Evolutionary conservation across 2,329 filamentous ascomycete genomes (phyloP).

Genomic region (Akanthomyces uredinophilus): DNA sequence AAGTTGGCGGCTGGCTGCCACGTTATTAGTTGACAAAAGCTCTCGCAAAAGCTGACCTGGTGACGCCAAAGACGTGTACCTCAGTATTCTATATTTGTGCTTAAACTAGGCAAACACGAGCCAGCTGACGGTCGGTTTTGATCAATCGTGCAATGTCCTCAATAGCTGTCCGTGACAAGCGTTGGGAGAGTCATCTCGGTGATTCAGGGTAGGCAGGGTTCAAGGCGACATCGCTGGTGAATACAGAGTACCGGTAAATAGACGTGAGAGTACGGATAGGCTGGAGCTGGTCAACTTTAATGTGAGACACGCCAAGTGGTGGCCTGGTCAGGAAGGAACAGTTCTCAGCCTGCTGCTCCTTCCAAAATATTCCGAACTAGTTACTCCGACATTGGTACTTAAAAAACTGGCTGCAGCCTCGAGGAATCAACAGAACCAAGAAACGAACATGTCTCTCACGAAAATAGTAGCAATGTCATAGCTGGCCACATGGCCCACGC

Average conservation of each 20-base stretch:
- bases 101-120: neutral
- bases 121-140: too few species aligned
- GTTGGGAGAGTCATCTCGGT: too few species aligned
- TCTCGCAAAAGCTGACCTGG: neutral
- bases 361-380: neutral
- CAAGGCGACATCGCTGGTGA: neutral
- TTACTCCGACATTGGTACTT: neutral
- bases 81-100: neutral
- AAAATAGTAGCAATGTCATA: neutral
- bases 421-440: neutral
- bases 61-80: too few species aligned
- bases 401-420: conserved; percentile 4
- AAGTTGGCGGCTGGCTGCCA: neutral
- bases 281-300: neutral
- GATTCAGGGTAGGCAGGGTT: neutral
- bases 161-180: too few species aligned
- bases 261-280: too few species aligned
- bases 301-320: conserved; percentile 2
- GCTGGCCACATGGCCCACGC: neutral
- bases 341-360: neutral
- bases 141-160: too few species aligned
- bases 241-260: neutral
- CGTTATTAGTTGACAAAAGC: neutral
- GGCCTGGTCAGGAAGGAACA: conserved; percentile 5
- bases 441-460: neutral